Conservation (phyloP, 176 grass and related monocot genomes). For the Oryza australiensis region DNA sequence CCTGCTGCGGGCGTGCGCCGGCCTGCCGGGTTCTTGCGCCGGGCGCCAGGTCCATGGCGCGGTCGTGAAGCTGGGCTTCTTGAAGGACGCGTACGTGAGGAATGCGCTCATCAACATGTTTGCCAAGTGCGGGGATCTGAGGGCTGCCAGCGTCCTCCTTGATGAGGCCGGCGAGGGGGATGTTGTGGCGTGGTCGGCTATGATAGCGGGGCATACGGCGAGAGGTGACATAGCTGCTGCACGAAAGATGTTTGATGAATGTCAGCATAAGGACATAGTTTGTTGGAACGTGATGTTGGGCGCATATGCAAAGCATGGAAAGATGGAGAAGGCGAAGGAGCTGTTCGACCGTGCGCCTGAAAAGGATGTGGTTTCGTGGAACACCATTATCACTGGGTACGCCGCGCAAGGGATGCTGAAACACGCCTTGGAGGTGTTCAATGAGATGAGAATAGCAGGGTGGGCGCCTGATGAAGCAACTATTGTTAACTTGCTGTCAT, state of each 20-base stretch:
- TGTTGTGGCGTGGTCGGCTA: slow-evolving; percentile 37
- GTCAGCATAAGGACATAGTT: slow-evolving; percentile 35
- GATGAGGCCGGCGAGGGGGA: slow-evolving; percentile 12
- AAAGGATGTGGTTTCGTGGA: slow-evolving; percentile 47
- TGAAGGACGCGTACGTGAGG: slow-evolving; percentile 33
- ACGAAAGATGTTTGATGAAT: slow-evolving; percentile 43
- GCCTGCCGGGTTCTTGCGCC: background rate
- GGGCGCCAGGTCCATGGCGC: slow-evolving; percentile 44
- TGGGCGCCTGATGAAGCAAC: slow-evolving; percentile 49
- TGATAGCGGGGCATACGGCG: slow-evolving; percentile 18
- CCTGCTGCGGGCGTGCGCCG: slow-evolving; percentile 39
- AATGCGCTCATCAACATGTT: slow-evolving; percentile 55
- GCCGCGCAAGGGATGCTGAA: slow-evolving; percentile 9
- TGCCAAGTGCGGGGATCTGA: slow-evolving; percentile 43
- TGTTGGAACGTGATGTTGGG: slow-evolving; percentile 56
- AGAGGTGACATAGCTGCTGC: slow-evolving; percentile 41
- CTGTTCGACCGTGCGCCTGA: slow-evolving; percentile 31
- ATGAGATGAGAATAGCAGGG: slow-evolving; percentile 35
- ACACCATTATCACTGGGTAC: slow-evolving; percentile 45
- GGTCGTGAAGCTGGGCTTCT: slow-evolving; percentile 39
- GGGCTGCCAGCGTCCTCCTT: slow-evolving; percentile 21
- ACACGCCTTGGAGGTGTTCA: slow-evolving; percentile 31
- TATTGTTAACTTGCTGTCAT: slow-evolving; percentile 44
- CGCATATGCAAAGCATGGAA: slow-evolving; percentile 37
- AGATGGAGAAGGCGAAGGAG: slow-evolving; percentile 43